phyloP scores from a whole-genome alignment of 1,139 yeast genomes.

The Scheffersomyces cryptocercus region DNA sequence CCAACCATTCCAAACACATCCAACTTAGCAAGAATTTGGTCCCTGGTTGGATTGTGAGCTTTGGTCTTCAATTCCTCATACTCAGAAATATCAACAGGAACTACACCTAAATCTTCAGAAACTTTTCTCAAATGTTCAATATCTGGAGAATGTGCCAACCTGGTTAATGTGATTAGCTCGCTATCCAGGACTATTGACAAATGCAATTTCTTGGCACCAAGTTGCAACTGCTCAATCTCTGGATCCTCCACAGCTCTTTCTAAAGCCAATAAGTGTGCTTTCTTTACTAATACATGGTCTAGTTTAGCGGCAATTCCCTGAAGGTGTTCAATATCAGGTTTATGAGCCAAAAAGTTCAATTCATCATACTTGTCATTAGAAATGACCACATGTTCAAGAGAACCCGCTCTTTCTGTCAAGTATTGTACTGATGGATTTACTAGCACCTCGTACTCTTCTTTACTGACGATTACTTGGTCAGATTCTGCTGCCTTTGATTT shows the following conservation, averaged over 20 bases:
- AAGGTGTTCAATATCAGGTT: slow-evolving; percentile 28
- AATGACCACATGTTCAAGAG: neutral
- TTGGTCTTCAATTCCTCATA: slow-evolving; percentile 22
- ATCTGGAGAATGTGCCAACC: slow-evolving; percentile 6
- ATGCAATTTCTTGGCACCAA: no score
- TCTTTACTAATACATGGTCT: neutral
- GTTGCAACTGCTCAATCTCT: no score
- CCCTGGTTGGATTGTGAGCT: slow-evolving; percentile 34
- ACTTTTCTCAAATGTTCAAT: slow-evolving; percentile 13
- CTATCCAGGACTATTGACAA: no score
- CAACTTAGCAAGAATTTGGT: slow-evolving; percentile 36
- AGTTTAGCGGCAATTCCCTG: no score
- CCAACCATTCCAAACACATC: slow-evolving; percentile 20
- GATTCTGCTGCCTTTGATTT: slow-evolving; percentile 3
- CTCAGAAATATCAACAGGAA: slow-evolving; percentile 12
- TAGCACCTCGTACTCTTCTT: slow-evolving; percentile 4
- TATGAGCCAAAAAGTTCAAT: slow-evolving; percentile 18
- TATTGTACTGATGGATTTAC: slow-evolving; percentile 15
- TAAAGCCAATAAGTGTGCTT: slow-evolving; percentile 5
- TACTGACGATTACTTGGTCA: slow-evolving; percentile 2
- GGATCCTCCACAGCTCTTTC: no score
- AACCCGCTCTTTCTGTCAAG: slow-evolving; percentile 2
- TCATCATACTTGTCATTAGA: slow-evolving; percentile 11
- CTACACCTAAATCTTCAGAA: slow-evolving; percentile 17
- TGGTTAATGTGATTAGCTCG: slow-evolving; percentile 5